phyloP scores from a whole-genome alignment of 1,139 yeast species.

The Candida sp. region DNA sequence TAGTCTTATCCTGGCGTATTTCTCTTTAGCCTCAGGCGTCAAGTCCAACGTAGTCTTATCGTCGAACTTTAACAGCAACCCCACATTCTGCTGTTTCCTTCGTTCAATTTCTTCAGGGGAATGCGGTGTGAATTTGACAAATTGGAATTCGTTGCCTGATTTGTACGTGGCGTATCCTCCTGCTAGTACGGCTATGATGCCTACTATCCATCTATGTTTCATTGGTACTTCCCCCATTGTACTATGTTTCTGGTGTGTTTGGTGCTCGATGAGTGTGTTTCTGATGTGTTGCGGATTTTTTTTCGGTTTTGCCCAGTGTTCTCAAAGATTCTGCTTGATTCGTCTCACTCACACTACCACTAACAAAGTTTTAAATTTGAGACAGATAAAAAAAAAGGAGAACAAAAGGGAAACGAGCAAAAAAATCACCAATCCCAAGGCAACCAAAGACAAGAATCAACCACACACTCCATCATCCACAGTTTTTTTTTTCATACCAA shows the following conservation, averaged over 20 bases:
- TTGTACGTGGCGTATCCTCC: constrained; percentile 17
- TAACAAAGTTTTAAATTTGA: background rate
- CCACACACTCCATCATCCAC: background rate
- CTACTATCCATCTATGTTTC: constrained; percentile 36
- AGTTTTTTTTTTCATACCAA: background rate
- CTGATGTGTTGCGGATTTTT: background rate
- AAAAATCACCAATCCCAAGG: background rate
- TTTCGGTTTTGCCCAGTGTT: background rate
- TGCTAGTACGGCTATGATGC: constrained; percentile 34
- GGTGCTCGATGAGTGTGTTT: background rate
- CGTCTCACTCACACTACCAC: constrained; percentile 1
- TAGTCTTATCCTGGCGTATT: constrained; percentile 28
- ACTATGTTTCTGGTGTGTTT: constrained; percentile 17
- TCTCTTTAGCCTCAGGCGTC: constrained; percentile 48
- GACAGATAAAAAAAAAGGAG: constrained; percentile 1
- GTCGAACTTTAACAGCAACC: constrained; percentile 32
- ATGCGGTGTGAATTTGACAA: constrained; percentile 43
- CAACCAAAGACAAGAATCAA: background rate
- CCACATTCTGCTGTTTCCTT: constrained; percentile 36
- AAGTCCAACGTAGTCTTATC: constrained; percentile 45
- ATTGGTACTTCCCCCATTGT: constrained; percentile 33
- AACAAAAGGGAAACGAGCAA: constrained; percentile 1
- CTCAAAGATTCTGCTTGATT: background rate
- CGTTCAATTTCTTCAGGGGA: constrained; percentile 44
- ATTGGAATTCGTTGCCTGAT: constrained; percentile 45